A percentile compares a stretch with the other conserved stretches of the same genome.
These are phyloP conservation scores for Fusarium buxicola DNA, from an alignment of 2,329 filamentous ascomycete species.

Conservation along the genomic window DNA sequence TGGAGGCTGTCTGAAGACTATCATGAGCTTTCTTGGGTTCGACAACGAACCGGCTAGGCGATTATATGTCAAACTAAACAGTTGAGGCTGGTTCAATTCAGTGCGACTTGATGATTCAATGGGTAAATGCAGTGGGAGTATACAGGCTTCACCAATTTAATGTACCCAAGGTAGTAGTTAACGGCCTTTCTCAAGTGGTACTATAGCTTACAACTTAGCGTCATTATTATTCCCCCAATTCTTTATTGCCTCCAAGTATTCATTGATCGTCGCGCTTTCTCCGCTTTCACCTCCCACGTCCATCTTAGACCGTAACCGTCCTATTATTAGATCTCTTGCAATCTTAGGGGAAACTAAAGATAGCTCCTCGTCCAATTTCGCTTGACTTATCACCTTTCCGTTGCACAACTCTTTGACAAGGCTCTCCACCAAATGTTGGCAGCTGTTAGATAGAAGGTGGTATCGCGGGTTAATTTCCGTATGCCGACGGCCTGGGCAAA, in stretches of 20 bases:
- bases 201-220: not conserved
- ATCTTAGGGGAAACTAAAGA: slow-evolving; percentile 37
- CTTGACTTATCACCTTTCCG: slow-evolving; percentile 42
- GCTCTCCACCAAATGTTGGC: slow-evolving; percentile 41
- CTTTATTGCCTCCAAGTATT: slow-evolving; percentile 36
- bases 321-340: slow-evolving; percentile 40
- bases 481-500: slow-evolving; percentile 25
- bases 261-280: slow-evolving; percentile 37
- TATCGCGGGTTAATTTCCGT: slow-evolving; percentile 34
- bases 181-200: no score
- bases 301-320: slow-evolving; percentile 34
- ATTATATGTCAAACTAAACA: no score
- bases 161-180: no score
- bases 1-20: no score
- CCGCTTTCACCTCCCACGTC: slow-evolving; percentile 34
- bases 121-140: no score
- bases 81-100: no score
- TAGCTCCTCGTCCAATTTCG: slow-evolving; percentile 41
- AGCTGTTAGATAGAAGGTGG: slow-evolving; percentile 40
- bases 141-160: no score
- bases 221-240: slow-evolving; percentile 17
- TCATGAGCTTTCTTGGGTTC: no score
- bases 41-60: no score
- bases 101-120: no score
- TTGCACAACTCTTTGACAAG: slow-evolving; percentile 45